Evolutionary conservation across 2,329 filamentous ascomycete genomes (phyloP).

Genomic region (Colletotrichum sp.): DNA sequence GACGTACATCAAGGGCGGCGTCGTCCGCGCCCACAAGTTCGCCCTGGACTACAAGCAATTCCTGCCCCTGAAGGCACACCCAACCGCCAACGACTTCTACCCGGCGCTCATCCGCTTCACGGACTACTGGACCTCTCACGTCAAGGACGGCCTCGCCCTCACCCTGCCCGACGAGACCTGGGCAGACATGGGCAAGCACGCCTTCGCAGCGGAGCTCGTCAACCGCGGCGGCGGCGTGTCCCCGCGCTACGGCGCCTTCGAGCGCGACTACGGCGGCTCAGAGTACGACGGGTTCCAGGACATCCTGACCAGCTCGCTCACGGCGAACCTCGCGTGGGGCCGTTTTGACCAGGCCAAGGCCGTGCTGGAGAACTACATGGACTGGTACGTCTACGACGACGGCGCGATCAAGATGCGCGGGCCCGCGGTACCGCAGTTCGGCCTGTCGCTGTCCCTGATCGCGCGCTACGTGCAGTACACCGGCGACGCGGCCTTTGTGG

Average conservation of each 20-base stretch:
- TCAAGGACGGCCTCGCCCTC: not conserved
- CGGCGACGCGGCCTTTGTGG: not conserved
- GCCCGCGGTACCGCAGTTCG: not conserved
- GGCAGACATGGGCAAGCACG: conserved; percentile 1
- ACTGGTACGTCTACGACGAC: conserved; percentile 46
- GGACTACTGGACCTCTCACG: not conserved
- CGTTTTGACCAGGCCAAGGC: not conserved
- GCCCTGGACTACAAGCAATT: not conserved
- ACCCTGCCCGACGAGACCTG: not conserved
- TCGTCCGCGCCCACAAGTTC: not conserved
- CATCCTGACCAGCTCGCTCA: not conserved
- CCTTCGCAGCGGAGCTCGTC: not conserved
- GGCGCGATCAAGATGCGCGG: conserved; percentile 13
- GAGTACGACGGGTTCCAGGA: conserved; percentile 1
- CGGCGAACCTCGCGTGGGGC: not conserved
- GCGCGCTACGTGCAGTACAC: conserved; percentile 13
- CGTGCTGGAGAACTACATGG: conserved; percentile 31
- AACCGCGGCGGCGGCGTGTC: not conserved
- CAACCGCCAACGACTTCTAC: not conserved
- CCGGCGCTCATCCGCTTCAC: not conserved
- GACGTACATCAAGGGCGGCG: not conserved
- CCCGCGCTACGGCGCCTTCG: not conserved
- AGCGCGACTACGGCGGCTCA: not conserved
- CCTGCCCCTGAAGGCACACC: not conserved
- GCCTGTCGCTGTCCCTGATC: conserved; percentile 15